A percentile compares a stretch with the other conserved stretches of the same genome.
These are phyloP conservation scores for Penicillium malachiteum DNA, from an alignment of 495 filamentous ascomycete genomes.

Conservation along the genomic window DNA sequence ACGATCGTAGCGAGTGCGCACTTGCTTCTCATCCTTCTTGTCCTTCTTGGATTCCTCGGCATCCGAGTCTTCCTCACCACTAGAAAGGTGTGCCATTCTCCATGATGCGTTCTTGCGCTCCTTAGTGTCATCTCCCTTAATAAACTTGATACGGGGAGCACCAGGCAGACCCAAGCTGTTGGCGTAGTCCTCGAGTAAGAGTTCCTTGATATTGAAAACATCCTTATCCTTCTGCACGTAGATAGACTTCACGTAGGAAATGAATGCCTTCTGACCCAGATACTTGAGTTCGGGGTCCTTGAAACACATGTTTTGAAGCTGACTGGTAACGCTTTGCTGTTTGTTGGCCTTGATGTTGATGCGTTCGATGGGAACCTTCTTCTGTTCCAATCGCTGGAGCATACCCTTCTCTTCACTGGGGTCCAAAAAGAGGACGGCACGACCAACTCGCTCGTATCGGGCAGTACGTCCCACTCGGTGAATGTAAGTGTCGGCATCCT, in stretches of 20 bases:
- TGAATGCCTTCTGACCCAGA: constrained; percentile 92
- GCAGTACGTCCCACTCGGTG: constrained; percentile 95
- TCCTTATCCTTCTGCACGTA: constrained; percentile 91
- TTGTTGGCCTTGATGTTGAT: constrained; percentile 89
- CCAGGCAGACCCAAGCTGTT: constrained; percentile 84
- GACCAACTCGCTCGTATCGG: constrained; percentile 83
- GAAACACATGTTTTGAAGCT: constrained; percentile 91
- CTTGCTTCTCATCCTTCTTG: constrained; percentile 61
- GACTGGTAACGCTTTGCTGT: constrained; percentile 76
- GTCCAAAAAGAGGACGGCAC: constrained; percentile 87
- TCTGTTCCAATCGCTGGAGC: constrained; percentile 75
- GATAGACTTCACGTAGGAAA: constrained; percentile 79
- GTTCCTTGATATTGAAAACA: constrained; percentile 75
- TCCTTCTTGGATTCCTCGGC: constrained; percentile 47
- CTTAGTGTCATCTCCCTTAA: constrained; percentile 85
- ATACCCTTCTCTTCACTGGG: constrained; percentile 89
- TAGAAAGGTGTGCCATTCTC: constrained; percentile 46
- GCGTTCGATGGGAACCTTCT: constrained; percentile 79
- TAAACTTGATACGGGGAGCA: constrained; percentile 84
- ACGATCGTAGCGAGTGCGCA: constrained; percentile 89
- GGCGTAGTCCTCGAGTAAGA: constrained; percentile 83
- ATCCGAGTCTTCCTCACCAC: constrained; percentile 54
- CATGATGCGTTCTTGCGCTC: constrained; percentile 82
- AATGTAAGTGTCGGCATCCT: constrained; percentile 96
- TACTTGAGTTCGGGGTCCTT: constrained; percentile 94